phyloP scores from a whole-genome alignment of 352 stramenopile genomes.

The Peronospora farinosa region DNA sequence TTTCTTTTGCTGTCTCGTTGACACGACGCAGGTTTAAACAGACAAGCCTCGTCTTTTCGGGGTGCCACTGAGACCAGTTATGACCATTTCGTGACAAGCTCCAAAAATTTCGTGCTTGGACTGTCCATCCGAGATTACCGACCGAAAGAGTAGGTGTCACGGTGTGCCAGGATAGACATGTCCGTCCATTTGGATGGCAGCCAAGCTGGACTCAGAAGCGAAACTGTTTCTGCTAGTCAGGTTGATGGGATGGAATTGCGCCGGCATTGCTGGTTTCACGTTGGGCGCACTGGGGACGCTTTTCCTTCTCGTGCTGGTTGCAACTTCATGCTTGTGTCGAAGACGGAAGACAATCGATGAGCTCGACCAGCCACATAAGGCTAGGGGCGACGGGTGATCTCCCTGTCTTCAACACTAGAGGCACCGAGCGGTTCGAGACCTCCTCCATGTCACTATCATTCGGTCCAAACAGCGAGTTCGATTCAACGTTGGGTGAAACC shows the following conservation, averaged over 20 bases:
- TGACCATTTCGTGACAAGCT: too few species aligned
- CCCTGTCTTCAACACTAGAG: slow-evolving; percentile 20
- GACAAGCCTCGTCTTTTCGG: too few species aligned
- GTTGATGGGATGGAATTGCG: slow-evolving; percentile 4
- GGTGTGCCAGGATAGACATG: too few species aligned
- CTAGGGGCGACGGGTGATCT: slow-evolving; percentile 16
- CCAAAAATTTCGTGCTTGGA: too few species aligned
- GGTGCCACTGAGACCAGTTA: too few species aligned
- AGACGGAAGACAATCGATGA: slow-evolving; percentile 7
- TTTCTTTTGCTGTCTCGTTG: too few species aligned
- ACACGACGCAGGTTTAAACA: too few species aligned
- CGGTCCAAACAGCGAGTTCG: not conserved
- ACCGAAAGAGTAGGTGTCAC: too few species aligned
- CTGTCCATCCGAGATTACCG: too few species aligned
- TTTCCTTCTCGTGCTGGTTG: slow-evolving; percentile 8
- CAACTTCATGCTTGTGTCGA: slow-evolving; percentile 11
- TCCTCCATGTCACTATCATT: slow-evolving; percentile 18
- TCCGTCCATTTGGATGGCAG: slow-evolving; percentile 1
- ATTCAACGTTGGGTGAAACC: not conserved
- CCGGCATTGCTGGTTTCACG: slow-evolving; percentile 10
- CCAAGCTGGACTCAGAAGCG: not conserved
- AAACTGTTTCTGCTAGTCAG: slow-evolving; percentile 4
- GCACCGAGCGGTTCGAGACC: slow-evolving; percentile 26
- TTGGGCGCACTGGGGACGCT: slow-evolving; percentile 9
- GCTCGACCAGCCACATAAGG: slow-evolving; percentile 9